Evolutionary conservation across 345 rosid genomes (phyloP), one percentile per base, ranked within the genome.

Genomic region (Gossypium turneri): DNA sequence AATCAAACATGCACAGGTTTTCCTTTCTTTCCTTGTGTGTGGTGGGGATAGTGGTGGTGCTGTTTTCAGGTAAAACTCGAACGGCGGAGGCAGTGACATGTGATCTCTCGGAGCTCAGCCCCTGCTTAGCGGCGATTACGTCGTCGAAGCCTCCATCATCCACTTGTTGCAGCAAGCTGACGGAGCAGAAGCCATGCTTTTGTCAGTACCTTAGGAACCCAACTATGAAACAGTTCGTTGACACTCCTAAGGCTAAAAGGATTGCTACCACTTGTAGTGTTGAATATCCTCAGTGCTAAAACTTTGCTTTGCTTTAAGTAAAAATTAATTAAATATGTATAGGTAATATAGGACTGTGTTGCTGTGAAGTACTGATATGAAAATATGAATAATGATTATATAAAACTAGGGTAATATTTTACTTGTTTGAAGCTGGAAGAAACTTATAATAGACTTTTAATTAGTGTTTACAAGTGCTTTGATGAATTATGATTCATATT

Each of bases 151-250:
- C 64, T 25, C 95, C 97, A 0, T 81, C 94, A 0, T 11, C 2
- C 17, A 3, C 25, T 22, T 88, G 97, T 81, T 92, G 95, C 82
- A 65, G 34, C 77, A 89, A 82, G 76, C 20, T 89, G 79, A 86
- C 62, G 75, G 85, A 85, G 76, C 94, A 90, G 87, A 76, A 56
- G 55, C 77, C 94, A 4, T 92, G 97, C 78, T 76, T 92, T 1
- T 92, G 95, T 56, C 82, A 82, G 22, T 90, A 87, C 77, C 43
- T 85, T 24, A 85, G 72, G 79, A 53, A 81, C 63, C 95, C 97
- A 0, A 77, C 48, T 16, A 61, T 86, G 51, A 77, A 44, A 41
- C 82, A 77, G 57, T 89, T 52, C 70, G 67, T 87, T 11, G 76
- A 73, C 77, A 81, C 88, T 27, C 87, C 95, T 12, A 90, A 84